Conservation (phyloP, 2,329 filamentous ascomycete genomes). For the Paracoccidioides lutzii region DNA sequence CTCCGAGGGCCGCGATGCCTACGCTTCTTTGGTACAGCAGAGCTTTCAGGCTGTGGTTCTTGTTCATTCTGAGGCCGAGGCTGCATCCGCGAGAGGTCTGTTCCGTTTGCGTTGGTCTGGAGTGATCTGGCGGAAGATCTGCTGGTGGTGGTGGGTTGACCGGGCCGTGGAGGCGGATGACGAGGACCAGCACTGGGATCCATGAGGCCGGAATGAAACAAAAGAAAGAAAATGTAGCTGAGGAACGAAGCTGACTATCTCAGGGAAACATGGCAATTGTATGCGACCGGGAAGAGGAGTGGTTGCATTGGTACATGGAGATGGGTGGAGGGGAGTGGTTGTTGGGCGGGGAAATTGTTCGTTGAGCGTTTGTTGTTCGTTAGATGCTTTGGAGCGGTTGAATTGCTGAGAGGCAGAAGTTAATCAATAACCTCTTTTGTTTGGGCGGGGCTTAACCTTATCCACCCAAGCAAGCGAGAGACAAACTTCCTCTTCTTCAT, state of each 20-base stretch:
- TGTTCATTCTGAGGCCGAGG: background rate
- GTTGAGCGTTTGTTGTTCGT: too few species aligned
- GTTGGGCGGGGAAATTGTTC: too few species aligned
- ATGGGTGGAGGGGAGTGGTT: too few species aligned
- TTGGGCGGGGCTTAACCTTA: too few species aligned
- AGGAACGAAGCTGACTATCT: background rate
- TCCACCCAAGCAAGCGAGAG: too few species aligned
- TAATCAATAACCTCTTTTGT: too few species aligned
- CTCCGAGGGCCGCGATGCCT: conserved; percentile 68
- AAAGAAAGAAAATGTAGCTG: background rate
- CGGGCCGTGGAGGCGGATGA: background rate
- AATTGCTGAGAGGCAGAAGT: too few species aligned
- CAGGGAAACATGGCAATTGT: background rate
- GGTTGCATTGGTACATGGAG: background rate
- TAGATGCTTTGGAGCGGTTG: too few species aligned
- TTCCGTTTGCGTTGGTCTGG: background rate
- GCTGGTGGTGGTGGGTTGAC: background rate
- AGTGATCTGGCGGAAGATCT: background rate
- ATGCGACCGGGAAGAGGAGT: background rate
- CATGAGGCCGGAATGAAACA: background rate
- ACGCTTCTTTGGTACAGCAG: conserved; percentile 45
- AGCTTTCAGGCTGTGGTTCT: conserved; percentile 5
- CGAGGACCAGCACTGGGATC: background rate
- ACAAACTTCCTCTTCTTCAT: too few species aligned
- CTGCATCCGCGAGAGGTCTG: conserved; percentile 1